These are phyloP conservation scores for Aegilops bicornis DNA, from an alignment of 176 grass and related monocot species.

Conservation along the genomic window DNA sequence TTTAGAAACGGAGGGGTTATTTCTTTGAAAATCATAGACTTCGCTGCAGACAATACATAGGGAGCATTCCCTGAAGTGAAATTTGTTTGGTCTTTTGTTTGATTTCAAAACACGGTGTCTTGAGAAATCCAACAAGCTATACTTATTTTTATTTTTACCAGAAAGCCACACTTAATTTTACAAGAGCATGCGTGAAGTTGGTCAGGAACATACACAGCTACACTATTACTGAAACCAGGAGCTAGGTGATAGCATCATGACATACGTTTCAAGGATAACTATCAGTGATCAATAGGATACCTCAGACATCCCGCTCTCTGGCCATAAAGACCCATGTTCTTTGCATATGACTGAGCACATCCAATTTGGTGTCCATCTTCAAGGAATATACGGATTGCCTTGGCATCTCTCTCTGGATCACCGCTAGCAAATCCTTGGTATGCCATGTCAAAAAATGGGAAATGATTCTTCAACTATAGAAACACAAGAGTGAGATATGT, in stretches of 20 bases:
- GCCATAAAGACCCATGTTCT: conserved; percentile 99
- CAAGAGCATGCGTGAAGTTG: not conserved
- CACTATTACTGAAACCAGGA: not conserved
- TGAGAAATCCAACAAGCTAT: not conserved
- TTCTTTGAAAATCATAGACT: not conserved
- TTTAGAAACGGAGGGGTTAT: not conserved
- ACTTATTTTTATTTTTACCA: not conserved
- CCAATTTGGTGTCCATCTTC: conserved; percentile 96
- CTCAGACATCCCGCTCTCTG: conserved; percentile 90
- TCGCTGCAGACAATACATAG: not conserved
- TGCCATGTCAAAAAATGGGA: conserved; percentile 99
- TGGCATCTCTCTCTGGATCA: conserved; percentile 91
- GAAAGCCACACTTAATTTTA: conserved; percentile 2
- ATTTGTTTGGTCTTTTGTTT: not conserved
- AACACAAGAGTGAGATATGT: conserved; percentile 2
- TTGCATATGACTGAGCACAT: conserved; percentile 91
- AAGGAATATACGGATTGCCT: conserved; percentile 94
- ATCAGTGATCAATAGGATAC: conserved; percentile 35
- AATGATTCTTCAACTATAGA: conserved; percentile 82
- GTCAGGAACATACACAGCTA: not conserved
- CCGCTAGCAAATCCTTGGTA: conserved; percentile 99
- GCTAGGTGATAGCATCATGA: not conserved
- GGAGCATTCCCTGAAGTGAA: not conserved
- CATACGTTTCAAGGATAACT: not conserved
- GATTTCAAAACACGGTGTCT: not conserved